These are phyloP conservation scores for Spencermartinsiella europaea DNA, from an alignment of 805 yeast genomes.

Conservation along the genomic window DNA sequence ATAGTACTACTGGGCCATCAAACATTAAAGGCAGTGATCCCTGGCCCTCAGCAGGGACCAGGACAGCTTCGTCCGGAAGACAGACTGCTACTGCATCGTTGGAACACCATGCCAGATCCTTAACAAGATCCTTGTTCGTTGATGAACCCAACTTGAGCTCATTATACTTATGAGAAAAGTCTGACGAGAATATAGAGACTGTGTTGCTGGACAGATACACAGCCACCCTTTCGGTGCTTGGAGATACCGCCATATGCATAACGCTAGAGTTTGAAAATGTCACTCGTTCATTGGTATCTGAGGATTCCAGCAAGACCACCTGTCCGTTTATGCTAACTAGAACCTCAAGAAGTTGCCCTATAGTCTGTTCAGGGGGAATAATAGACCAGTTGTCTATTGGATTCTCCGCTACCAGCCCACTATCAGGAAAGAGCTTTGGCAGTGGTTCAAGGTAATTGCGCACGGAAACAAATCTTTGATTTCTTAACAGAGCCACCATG, in stretches of 20 bases:
- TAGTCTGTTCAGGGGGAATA: conserved; percentile 24
- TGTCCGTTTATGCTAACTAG: conserved; percentile 22
- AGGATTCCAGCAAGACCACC: conserved; percentile 22
- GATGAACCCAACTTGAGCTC: background rate
- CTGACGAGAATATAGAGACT: conserved; percentile 47
- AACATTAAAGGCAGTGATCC: conserved; percentile 30
- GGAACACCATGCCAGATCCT: conserved; percentile 73
- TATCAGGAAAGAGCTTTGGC: conserved; percentile 17
- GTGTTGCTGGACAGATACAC: conserved; percentile 40
- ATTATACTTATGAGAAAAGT: conserved; percentile 41
- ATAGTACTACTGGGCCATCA: conserved; percentile 37
- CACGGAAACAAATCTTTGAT: conserved; percentile 40
- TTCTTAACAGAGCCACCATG: conserved; percentile 40
- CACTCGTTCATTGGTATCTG: conserved; percentile 34
- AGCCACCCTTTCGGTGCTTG: conserved; percentile 54
- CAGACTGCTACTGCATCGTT: conserved; percentile 69
- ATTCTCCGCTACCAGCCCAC: conserved; percentile 9
- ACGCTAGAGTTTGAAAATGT: background rate
- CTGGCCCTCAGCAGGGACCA: conserved; percentile 57
- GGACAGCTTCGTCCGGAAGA: conserved; percentile 53
- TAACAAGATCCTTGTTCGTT: conserved; percentile 35
- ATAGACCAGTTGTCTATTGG: conserved; percentile 29
- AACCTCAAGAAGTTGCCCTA: conserved; percentile 29
- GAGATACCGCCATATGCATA: conserved; percentile 39
- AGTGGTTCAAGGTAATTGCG: conserved; percentile 37